phyloP scores from a whole-genome alignment of 306 rosid species.

The Vachellia collinsii region DNA sequence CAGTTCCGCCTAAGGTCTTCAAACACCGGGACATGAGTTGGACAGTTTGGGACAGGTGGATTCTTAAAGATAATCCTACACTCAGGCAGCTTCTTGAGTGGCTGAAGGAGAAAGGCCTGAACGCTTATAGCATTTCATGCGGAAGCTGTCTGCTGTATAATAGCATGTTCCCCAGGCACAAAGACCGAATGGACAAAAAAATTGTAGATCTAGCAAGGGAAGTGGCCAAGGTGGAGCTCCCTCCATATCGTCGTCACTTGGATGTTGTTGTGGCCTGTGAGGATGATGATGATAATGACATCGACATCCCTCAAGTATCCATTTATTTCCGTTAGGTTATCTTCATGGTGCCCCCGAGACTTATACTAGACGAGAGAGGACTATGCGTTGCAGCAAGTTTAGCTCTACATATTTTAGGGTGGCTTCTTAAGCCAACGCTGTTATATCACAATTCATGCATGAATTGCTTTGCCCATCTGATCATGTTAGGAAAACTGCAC shows the following conservation, averaged over 20 bases:
- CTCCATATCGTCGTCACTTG: slow-evolving; percentile 71
- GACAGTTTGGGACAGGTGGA: slow-evolving; percentile 99
- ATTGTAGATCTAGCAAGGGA: slow-evolving; percentile 81
- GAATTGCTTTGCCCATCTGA: slow-evolving; percentile 28
- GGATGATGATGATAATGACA: slow-evolving; percentile 89
- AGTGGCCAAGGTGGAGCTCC: slow-evolving; percentile 75
- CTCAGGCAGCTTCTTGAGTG: slow-evolving; percentile 73
- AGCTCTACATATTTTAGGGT: slow-evolving; percentile 21
- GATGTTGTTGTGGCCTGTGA: slow-evolving; percentile 96
- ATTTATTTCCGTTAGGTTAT: slow-evolving; percentile 77
- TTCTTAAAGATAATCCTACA: slow-evolving; percentile 72
- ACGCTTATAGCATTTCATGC: slow-evolving; percentile 83
- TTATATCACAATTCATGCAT: slow-evolving; percentile 23
- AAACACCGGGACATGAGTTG: slow-evolving; percentile 79
- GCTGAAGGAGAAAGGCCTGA: slow-evolving; percentile 75
- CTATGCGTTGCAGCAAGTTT: slow-evolving; percentile 27
- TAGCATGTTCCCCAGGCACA: slow-evolving; percentile 75
- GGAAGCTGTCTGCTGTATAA: slow-evolving; percentile 81
- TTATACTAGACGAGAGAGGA: slow-evolving; percentile 38
- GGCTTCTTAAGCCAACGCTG: slow-evolving; percentile 29
- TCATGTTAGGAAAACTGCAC: neutral
- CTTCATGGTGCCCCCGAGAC: slow-evolving; percentile 39
- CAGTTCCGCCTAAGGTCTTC: slow-evolving; percentile 83
- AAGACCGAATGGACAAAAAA: slow-evolving; percentile 79
- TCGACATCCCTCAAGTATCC: slow-evolving; percentile 86